phyloP scores from a whole-genome alignment of 2,329 filamentous ascomycete genomes.

The Trichophyton verrucosum region DNA sequence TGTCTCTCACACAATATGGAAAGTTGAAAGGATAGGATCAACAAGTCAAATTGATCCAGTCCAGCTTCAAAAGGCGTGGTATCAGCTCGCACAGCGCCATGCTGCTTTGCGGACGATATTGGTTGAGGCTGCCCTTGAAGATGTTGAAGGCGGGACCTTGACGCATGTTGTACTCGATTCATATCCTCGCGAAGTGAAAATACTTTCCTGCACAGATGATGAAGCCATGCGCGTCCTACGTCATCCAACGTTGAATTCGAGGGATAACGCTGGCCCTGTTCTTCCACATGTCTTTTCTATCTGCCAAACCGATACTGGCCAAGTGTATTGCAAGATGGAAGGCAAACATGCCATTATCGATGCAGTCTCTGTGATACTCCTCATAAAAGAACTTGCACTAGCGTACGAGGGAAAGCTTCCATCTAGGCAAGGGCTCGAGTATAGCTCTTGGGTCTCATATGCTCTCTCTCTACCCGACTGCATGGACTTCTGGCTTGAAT shows the following conservation, averaged over 20 bases:
- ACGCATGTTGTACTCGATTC: constrained; percentile 6
- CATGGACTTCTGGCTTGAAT: constrained; percentile 8
- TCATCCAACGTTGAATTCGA: neutral
- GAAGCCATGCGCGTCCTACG: neutral
- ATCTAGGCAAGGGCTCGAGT: neutral
- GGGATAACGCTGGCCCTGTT: neutral
- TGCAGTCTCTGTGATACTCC: constrained; percentile 9
- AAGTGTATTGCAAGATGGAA: constrained; percentile 10
- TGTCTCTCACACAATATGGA: constrained; percentile 10
- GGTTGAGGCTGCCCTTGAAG: neutral
- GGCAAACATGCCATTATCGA: constrained; percentile 11
- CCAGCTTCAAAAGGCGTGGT: constrained; percentile 5
- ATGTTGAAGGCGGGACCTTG: neutral
- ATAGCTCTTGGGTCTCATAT: constrained; percentile 4
- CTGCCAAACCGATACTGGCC: constrained; percentile 7
- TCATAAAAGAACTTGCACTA: neutral
- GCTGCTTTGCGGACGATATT: constrained; percentile 4
- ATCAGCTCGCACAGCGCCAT: constrained; percentile 3
- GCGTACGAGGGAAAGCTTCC: neutral
- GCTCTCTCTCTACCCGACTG: neutral
- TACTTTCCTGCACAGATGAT: neutral
- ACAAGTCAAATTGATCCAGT: neutral
- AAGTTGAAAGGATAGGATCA: constrained; percentile 2
- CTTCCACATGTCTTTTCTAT: constrained; percentile 8
- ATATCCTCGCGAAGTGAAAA: neutral